These are phyloP conservation scores for Fragaria vesca DNA, from an alignment of 306 rosid genomes.

Conservation along the genomic window DNA sequence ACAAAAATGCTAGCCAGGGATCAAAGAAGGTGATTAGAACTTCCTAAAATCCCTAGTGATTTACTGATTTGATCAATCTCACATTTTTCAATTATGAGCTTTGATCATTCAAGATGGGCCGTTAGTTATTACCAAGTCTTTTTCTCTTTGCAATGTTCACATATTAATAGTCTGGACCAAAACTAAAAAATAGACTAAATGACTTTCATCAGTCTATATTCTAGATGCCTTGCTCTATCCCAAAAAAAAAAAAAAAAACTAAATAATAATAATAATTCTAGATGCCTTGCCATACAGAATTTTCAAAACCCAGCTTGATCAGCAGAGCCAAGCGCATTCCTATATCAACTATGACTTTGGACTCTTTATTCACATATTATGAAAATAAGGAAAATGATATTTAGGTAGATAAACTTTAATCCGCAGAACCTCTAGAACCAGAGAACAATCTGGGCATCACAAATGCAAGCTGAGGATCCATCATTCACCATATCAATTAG, in stretches of 20 bases:
- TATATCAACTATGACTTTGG: neutral
- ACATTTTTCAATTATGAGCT: neutral
- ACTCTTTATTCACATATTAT: neutral
- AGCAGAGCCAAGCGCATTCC: neutral
- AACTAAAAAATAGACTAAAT: neutral
- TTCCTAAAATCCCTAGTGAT: neutral
- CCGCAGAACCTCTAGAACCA: neutral
- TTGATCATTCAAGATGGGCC: too few relatives aligned
- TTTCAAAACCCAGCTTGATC: neutral
- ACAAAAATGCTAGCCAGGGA: neutral
- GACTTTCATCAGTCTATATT: too few relatives aligned
- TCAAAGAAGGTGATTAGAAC: neutral
- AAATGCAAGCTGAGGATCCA: neutral
- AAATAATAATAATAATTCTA: neutral
- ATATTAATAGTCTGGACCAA: neutral
- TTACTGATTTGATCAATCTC: neutral
- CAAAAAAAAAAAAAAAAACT: too few relatives aligned
- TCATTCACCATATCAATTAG: neutral
- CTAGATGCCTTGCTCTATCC: neutral
- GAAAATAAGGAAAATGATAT: neutral
- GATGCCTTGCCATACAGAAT: neutral
- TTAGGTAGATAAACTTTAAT: neutral
- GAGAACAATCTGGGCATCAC: neutral
- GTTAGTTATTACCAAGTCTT: neutral
- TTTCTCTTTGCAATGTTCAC: neutral